Evolutionary conservation across 805 yeast species (phyloP).

Genomic region (Wickerhamiella sergipiensis): DNA sequence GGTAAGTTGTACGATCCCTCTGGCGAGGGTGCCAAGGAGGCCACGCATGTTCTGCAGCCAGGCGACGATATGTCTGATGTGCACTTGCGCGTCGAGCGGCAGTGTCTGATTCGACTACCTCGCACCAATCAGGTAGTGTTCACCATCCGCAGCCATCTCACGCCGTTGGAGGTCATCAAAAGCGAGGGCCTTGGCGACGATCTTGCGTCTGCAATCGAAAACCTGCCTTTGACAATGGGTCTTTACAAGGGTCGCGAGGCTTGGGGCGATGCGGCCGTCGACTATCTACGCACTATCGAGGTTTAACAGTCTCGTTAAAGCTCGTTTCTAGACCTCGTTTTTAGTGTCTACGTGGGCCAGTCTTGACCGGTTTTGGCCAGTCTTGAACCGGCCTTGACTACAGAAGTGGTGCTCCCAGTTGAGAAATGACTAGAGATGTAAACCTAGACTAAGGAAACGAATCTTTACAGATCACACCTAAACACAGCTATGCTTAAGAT

Average conservation of each 20-base stretch:
- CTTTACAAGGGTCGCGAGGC: conserved; percentile 14
- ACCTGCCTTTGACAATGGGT: conserved; percentile 12
- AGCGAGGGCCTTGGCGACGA: conserved; percentile 35
- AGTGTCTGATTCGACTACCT: conserved; percentile 39
- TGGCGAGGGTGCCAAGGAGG: conserved; percentile 16
- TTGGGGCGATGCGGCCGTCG: conserved; percentile 15
- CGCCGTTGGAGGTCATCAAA: conserved; percentile 36
- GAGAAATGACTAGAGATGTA: too few relatives aligned
- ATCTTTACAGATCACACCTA: too few relatives aligned
- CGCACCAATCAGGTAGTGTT: conserved; percentile 33
- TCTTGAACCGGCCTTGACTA: too few relatives aligned
- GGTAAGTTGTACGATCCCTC: conserved; percentile 8
- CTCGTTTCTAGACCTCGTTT: too few relatives aligned
- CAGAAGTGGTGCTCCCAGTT: too few relatives aligned
- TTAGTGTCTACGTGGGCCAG: too few relatives aligned
- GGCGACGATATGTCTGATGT: conserved; percentile 29
- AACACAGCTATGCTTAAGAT: too few relatives aligned
- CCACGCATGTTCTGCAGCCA: conserved; percentile 21
- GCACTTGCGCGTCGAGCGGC: conserved; percentile 46
- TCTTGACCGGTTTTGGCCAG: too few relatives aligned
- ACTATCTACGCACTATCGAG: conserved; percentile 3
- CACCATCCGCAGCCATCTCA: conserved; percentile 41
- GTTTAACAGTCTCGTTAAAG: too few relatives aligned
- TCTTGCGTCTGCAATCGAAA: conserved; percentile 49
- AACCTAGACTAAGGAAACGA: too few relatives aligned